Percentiles rank a stretch among this genome's conserved stretches.
These are phyloP conservation scores for Globisporangium sylvaticum DNA, from an alignment of 352 stramenopile genomes.

Conservation along the genomic window DNA sequence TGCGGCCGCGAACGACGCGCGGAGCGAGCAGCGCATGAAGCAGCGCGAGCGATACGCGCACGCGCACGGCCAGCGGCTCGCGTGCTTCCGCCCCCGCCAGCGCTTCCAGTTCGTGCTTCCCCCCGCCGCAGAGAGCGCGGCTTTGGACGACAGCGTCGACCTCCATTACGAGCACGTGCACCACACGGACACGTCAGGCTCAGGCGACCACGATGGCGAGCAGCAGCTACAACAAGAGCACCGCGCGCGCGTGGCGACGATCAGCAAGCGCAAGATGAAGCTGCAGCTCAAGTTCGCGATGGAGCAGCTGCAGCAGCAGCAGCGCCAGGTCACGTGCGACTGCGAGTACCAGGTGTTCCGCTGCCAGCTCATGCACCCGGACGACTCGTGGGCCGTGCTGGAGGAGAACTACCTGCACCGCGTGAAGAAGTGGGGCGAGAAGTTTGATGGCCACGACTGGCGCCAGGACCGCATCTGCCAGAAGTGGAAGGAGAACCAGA, in stretches of 20 bases:
- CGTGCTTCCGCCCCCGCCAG: conserved; percentile 60
- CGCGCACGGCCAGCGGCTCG: conserved; percentile 43
- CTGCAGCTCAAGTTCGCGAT: conserved; percentile 3
- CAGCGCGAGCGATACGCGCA: conserved; percentile 3
- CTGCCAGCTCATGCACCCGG: conserved; percentile 25
- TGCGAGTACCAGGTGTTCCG: conserved; percentile 47
- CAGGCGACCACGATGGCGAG: not conserved
- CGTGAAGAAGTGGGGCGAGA: conserved; percentile 52
- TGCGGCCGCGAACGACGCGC: not conserved
- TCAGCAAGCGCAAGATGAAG: conserved; percentile 6
- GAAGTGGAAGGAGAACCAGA: conserved; percentile 71
- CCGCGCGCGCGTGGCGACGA: not conserved
- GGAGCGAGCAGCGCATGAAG: not conserved
- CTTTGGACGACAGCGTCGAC: not conserved
- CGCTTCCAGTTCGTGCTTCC: conserved; percentile 32
- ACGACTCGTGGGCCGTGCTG: conserved; percentile 19
- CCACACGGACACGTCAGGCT: not conserved
- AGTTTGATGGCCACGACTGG: conserved; percentile 56
- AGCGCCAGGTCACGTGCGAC: conserved; percentile 29
- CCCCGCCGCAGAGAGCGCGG: not conserved
- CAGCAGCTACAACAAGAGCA: not conserved
- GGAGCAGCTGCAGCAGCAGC: conserved; percentile 12
- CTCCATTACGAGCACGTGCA: conserved; percentile 15
- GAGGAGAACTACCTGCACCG: conserved; percentile 29
- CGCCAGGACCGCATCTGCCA: conserved; percentile 47